phyloP scores from a whole-genome alignment of 2,329 filamentous ascomycete genomes.

The Pseudocercospora macadamiae region DNA sequence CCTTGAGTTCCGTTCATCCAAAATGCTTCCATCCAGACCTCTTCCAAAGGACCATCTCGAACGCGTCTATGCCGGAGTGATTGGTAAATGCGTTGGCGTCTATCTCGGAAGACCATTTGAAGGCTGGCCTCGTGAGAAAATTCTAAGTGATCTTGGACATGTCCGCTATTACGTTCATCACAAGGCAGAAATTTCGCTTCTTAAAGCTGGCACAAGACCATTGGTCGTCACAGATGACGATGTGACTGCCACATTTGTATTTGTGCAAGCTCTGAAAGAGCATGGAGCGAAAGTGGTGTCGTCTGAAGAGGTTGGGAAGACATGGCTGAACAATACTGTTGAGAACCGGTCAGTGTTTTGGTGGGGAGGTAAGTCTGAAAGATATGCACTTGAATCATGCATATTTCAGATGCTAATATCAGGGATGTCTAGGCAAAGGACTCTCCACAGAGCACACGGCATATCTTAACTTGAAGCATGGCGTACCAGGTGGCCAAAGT shows the following conservation, averaged over 20 bases:
- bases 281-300: background rate
- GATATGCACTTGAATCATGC: no score
- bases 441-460: background rate
- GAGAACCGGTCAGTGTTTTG: background rate
- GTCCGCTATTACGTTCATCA: background rate
- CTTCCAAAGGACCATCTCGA: background rate
- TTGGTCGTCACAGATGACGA: conserved; percentile 6
- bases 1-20: background rate
- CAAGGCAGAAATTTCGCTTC: background rate
- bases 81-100: background rate
- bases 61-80: background rate
- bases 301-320: conserved; percentile 1
- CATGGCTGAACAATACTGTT: conserved; percentile 1
- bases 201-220: background rate
- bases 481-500: background rate
- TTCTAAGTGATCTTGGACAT: background rate
- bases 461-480: background rate
- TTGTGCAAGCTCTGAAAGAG: background rate
- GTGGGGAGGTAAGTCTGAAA: background rate
- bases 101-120: conserved; percentile 3
- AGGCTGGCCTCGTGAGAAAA: background rate
- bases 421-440: background rate
- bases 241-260: background rate
- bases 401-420: background rate
- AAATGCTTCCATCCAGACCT: background rate